Conservation (phyloP, 1,284 basidiomycete genomes). For the Neonothopanus nambi region DNA sequence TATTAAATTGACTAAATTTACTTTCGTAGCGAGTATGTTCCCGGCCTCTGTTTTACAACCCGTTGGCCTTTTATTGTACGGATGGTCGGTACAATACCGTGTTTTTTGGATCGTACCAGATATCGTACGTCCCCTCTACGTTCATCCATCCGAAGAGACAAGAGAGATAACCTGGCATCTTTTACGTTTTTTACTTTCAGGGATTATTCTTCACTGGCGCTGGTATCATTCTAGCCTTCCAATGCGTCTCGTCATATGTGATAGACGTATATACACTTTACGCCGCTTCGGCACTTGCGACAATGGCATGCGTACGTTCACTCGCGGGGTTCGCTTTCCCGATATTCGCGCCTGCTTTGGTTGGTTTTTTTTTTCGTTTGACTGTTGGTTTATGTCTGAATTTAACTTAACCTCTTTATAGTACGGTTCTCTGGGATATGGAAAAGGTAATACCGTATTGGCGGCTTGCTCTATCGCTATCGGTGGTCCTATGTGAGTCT, state of each 20-base stretch:
- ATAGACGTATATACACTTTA: constrained; percentile 68
- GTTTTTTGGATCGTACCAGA: constrained; percentile 31
- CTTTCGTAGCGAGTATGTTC: too few relatives aligned
- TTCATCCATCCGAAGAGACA: too few relatives aligned
- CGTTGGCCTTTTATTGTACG: constrained; percentile 34
- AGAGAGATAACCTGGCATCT: too few relatives aligned
- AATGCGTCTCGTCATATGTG: constrained; percentile 62
- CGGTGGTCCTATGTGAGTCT: constrained; percentile 63
- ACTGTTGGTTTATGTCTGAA: too few relatives aligned
- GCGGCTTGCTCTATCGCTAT: constrained; percentile 54
- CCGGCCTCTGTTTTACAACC: too few relatives aligned
- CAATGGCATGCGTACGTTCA: constrained; percentile 56
- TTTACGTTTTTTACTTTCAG: too few relatives aligned
- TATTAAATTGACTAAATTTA: too few relatives aligned
- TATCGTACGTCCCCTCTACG: too few relatives aligned
- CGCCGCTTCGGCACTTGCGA: constrained; percentile 67
- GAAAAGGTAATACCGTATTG: constrained; percentile 64
- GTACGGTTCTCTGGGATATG: constrained; percentile 62
- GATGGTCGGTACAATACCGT: constrained; percentile 28
- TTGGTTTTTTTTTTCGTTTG: too few relatives aligned
- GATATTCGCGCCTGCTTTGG: constrained; percentile 66
- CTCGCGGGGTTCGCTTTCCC: constrained; percentile 69
- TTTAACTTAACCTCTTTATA: too few relatives aligned
- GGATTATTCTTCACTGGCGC: constrained; percentile 59
- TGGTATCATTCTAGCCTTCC: constrained; percentile 56